phyloP scores from a whole-genome alignment of 768 basidiomycete genomes.

The Boletus speciosus region DNA sequence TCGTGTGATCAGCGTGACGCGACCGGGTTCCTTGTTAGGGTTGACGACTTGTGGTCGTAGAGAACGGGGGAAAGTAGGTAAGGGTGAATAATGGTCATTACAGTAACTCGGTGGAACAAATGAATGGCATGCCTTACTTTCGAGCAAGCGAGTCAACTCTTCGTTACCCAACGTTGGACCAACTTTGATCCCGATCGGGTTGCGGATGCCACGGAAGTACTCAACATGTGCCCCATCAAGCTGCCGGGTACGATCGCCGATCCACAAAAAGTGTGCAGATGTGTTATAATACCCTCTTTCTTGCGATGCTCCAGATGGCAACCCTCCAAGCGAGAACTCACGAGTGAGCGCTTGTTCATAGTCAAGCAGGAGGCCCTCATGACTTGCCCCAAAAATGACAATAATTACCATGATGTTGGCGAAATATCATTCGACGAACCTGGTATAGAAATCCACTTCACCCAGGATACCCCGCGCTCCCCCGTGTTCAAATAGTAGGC shows the following conservation, averaged over 20 bases:
- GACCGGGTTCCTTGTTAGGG: conserved; percentile 74
- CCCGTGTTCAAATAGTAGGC: conserved; percentile 61
- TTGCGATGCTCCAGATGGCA: conserved; percentile 11
- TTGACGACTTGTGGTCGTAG: conserved; percentile 64
- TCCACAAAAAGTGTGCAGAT: conserved; percentile 94
- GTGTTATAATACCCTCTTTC: conserved; percentile 73
- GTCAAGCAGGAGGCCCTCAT: conserved; percentile 89
- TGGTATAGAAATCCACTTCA: conserved; percentile 93
- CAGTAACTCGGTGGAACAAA: background rate
- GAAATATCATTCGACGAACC: conserved; percentile 40
- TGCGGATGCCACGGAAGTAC: conserved; percentile 88
- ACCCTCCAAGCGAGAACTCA: conserved; percentile 43
- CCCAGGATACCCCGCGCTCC: conserved; percentile 70
- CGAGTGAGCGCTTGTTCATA: conserved; percentile 93
- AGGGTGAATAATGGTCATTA: background rate
- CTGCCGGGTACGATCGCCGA: conserved; percentile 93
- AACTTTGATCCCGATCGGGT: conserved; percentile 95
- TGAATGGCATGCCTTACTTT: conserved; percentile 48
- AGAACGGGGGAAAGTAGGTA: background rate
- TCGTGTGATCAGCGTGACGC: conserved; percentile 87
- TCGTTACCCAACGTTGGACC: conserved; percentile 81
- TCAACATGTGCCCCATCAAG: conserved; percentile 92
- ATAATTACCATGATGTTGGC: background rate
- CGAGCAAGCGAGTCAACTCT: conserved; percentile 73
- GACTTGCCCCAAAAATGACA: conserved; percentile 41